Base-by-base conservation (phyloP, 768 basidiomycete genomes). In the Mycena latifolia region DNA sequence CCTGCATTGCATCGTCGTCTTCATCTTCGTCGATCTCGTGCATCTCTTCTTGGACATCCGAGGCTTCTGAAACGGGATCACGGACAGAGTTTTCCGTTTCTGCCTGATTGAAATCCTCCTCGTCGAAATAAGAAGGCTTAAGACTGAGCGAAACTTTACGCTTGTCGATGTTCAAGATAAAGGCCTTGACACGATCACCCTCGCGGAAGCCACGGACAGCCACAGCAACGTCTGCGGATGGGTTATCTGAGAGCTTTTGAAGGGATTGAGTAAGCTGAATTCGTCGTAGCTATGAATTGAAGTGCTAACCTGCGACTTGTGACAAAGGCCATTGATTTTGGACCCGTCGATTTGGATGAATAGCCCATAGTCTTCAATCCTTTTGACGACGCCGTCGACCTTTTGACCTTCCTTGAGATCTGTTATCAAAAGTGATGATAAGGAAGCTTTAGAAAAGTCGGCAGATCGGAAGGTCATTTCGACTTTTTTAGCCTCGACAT, bases 301-400 rank as follows among this genome's bases (percentile, higher is more conserved):
- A 7, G 7, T 27, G n/a, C 83, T 56, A 71, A 92, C 95, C 85
- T 99, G 87, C 12, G 94, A 94, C 77, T 95, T 96, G 77, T 99
- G 97, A 76, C 97, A 99, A 14, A 99, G 84, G 7, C 97, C 97
- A 66, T 86, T 89, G 53, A 98, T 81, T 73, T 91, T 92, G 0
- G 94, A 91, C 20, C 87, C 91, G n/a, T 92, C 87, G 39, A 99
- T 91, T 74, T 90, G 88, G 62, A 99, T 88, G 79, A 99, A 98
- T n/a, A 98, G 82, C 17, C 97, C 97, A 69, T 94, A 99, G 45
- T 88, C 85, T 77, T 96, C 94, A 14, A 96, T 83, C 84, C 73
- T 92, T 94, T 73, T 96, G 89, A 50, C 94, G 28, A 59, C 45
- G 1, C 63, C 63, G 11, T 65, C 63, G 10, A 65, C 35, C 73